These are phyloP conservation scores for Solanum paucissectum DNA, from an alignment of 257 asterid genomes.

Conservation along the genomic window DNA sequence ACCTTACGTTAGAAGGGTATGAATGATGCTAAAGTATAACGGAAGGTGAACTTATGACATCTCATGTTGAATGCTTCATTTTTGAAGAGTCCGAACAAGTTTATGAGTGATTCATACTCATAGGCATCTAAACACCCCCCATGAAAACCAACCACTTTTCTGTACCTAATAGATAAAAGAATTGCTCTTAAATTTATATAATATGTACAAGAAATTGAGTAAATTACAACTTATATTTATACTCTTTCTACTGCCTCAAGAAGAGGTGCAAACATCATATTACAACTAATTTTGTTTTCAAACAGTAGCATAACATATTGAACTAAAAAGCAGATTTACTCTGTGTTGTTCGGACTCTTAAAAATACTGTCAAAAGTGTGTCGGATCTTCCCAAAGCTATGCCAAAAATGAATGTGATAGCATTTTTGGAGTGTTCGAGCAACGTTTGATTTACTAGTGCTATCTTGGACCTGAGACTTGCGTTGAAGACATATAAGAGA, in stretches of 20 bases:
- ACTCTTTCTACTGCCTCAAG: neutral
- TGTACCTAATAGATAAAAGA: neutral
- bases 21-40: neutral
- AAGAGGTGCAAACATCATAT: neutral
- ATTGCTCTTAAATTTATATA: neutral
- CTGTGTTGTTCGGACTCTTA: neutral
- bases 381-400: neutral
- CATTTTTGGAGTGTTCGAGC: neutral
- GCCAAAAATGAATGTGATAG: too few relatives aligned
- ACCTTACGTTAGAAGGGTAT: neutral
- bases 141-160: neutral
- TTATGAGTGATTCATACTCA: neutral
- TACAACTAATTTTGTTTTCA: neutral
- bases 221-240: neutral
- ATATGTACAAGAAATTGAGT: neutral
- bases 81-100: neutral
- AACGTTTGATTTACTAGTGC: neutral
- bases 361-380: neutral
- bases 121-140: neutral
- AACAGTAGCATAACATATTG: neutral
- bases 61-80: neutral
- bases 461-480: constrained; percentile 80
- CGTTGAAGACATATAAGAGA: constrained; percentile 56
- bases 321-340: neutral
- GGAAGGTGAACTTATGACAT: neutral